Conservation (phyloP, 169 alveolate genomes). For the Eimeria praecox region DNA sequence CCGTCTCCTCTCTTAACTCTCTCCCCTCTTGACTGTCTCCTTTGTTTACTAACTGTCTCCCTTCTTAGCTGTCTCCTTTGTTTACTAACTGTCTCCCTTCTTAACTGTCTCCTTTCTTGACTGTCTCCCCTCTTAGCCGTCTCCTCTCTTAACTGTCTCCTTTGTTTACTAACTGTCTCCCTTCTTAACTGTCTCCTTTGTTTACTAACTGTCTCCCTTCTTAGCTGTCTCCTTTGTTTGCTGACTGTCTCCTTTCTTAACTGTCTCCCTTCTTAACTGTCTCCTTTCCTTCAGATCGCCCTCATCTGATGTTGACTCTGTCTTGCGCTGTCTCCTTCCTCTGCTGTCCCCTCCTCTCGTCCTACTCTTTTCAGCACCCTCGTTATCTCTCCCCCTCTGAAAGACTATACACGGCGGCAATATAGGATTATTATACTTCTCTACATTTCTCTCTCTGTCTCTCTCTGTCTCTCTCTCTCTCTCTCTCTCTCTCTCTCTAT, state of each 20-base stretch:
- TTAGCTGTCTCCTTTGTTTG: too few species aligned
- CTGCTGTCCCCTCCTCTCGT: neutral
- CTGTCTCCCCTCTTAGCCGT: neutral
- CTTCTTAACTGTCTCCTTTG: too few species aligned
- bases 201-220: too few species aligned
- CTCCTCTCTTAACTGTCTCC: neutral
- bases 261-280: neutral
- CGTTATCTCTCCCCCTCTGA: neutral
- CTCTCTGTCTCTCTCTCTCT: neutral
- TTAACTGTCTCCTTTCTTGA: neutral
- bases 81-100: too few species aligned
- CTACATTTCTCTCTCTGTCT: neutral
- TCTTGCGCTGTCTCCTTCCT: conserved; percentile 20
- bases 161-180: too few species aligned
- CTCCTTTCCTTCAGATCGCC: too few species aligned
- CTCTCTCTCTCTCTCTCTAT: neutral
- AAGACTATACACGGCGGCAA: too few species aligned
- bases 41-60: too few species aligned
- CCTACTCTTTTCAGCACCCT: neutral
- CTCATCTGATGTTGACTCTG: too few species aligned
- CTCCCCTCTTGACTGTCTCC: neutral
- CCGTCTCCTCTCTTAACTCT: neutral
- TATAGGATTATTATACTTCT: too few species aligned
- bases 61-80: too few species aligned
- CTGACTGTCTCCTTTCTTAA: neutral